Base-by-base conservation (phyloP, 169 alveolate species). In the Cyclospora cayetanensis region DNA sequence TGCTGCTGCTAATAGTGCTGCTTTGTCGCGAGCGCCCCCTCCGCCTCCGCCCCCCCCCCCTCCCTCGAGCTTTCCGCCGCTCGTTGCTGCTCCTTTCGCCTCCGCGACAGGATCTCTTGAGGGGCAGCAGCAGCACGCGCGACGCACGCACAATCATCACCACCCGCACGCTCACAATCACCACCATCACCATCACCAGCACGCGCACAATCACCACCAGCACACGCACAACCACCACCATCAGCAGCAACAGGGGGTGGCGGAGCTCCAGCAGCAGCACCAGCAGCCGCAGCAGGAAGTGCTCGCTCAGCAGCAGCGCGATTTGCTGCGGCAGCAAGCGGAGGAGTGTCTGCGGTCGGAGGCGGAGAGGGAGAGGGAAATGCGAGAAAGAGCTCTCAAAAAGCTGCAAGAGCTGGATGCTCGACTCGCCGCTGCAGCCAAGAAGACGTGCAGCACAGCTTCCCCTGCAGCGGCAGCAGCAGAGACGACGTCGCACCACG, bases 391-490 rank as follows among this genome's bases (percentile, higher is more conserved):
- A 25, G 91, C 91, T 3, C 42, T 29, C 50, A 85, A 43, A 34
- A 85, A 85, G 70, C 91, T 85, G 83, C 84, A 85, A n/a, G 91
- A 85, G 53, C 55, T 85, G 27, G 91, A 85, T 41, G 91, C 76
- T 39, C 42, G 91, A 7, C 91, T 85, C 34, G 91, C 84, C 35
- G 80, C 80, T 68, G 80, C 80, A 34, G 80, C n/a, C n/a, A n/a
- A n/a, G n/a, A n/a, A n/a, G 18, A 50, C 25, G 65, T 41, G 85
- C 85, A 39, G 65, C 85, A 2, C 34, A 7, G 72, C 52, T 27
- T 9, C 65, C 35, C 5, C 83, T 35, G 85, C 83, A 34, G 83
- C 85, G 22, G 31, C 72, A 60, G 72, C 72, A 20, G 72, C 72
- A 60, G 35, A 50, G 60, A n/a, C n/a, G n/a, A n/a, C n/a, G n/a